Evolutionary conservation across 2,329 filamentous ascomycete species (phyloP), one percentile per base, ranked within the genome.

Genomic region (Sporothrix pseudoabietina): DNA sequence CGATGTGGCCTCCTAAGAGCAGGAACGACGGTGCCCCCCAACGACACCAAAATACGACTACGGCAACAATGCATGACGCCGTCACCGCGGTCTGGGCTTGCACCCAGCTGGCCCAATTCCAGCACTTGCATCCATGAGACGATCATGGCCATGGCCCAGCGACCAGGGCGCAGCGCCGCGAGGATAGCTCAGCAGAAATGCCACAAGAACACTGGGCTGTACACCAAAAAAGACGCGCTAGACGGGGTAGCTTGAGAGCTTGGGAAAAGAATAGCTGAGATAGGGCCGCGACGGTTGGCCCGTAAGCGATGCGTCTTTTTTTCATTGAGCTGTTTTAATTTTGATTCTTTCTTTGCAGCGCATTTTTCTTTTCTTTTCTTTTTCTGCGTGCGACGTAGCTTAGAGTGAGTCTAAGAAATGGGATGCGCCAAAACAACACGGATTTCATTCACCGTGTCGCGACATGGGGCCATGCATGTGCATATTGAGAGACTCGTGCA

Each of bases 251-350:
- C 44, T 70, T 30, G 19, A 10, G 52, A 69, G 32, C 32, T 70
- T 70, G 52, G 68, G 30, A 12, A 5, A 47, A 47, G 35, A 32
- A 49, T 71, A n/a, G 69, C 52, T 44, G 52, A 57, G 61, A 71
- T 65, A 52, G 39, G 54, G 22, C 55, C 39, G 39, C 55, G 39
- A 44, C 44, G 69, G 57, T 65, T 71, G 69, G 55, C 69, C 57
- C 41, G 69, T 22, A 65, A 49, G 57, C 69, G 55, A 65, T 71
- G 69, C 69, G 69, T 52, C 57, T 63, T 71, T 71, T 71, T 63
- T 41, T 39, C 32, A 35, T 39, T 16, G 65, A 69, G 44, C 4
- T 54, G 30, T 52, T n/a, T n/a, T 16, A 52, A 35, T 52, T 52
- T 68, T 55, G 16, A 12, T 35, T 54, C 22, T 41, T 55, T 55